phyloP scores from a whole-genome alignment of 2,329 filamentous ascomycete genomes.

The Paracamarosporium sp. region DNA sequence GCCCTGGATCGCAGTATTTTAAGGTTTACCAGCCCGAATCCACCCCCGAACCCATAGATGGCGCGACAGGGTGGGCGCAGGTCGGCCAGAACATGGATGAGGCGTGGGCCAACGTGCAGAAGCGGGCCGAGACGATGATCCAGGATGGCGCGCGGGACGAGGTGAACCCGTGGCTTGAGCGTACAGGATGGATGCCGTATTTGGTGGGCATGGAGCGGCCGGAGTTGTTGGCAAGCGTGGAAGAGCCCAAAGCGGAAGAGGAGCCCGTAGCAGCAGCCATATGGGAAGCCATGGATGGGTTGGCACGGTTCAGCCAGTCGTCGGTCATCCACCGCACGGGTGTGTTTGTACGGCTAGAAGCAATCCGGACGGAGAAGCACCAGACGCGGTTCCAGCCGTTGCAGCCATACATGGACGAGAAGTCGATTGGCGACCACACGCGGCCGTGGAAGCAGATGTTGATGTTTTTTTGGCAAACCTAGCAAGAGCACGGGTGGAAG shows the following conservation, averaged over 20 bases:
- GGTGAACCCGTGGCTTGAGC: constrained; percentile 18
- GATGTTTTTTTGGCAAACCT: constrained; percentile 12
- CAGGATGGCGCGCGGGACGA: constrained; percentile 14
- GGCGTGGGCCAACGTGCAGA: constrained; percentile 14
- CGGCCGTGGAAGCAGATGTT: constrained; percentile 23
- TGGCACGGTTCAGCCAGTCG: constrained; percentile 19
- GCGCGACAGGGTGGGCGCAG: constrained; percentile 12
- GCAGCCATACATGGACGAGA: constrained; percentile 21
- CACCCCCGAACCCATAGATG: constrained; percentile 6
- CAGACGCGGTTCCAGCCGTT: constrained; percentile 22
- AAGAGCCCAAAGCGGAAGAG: constrained; percentile 16
- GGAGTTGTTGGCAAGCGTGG: constrained; percentile 17
- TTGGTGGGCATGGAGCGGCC: constrained; percentile 20
- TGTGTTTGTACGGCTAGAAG: constrained; percentile 23
- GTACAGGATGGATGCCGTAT: constrained; percentile 20
- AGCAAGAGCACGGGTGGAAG: not conserved
- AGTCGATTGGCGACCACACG: constrained; percentile 12
- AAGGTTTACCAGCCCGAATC: constrained; percentile 10
- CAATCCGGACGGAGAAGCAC: constrained; percentile 23
- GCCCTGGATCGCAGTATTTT: constrained; percentile 16
- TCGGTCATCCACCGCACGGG: constrained; percentile 13
- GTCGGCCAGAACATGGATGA: constrained; percentile 12
- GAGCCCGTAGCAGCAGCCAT: constrained; percentile 19
- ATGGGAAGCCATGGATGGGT: constrained; percentile 19
- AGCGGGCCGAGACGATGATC: constrained; percentile 14